Percentiles rank a stretch among this genome's conserved stretches.
These are phyloP conservation scores for Dryas drummondii DNA, from an alignment of 306 rosid genomes.

Conservation along the genomic window DNA sequence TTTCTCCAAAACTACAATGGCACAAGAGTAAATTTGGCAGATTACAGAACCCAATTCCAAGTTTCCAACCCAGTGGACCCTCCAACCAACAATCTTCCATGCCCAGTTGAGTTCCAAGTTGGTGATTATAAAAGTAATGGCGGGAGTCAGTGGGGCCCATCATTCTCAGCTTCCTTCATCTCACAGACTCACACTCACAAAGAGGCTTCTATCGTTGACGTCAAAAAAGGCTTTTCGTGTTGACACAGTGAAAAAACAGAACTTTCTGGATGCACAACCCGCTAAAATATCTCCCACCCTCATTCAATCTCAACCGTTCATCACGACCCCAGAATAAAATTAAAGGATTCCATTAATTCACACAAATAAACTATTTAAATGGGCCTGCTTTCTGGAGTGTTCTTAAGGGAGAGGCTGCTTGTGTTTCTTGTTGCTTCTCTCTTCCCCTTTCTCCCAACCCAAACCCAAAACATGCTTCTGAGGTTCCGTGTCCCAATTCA, in stretches of 20 bases:
- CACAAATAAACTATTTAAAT: conserved; percentile 36
- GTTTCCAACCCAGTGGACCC: background rate
- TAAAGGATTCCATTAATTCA: conserved; percentile 1
- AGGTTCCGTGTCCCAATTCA: conserved; percentile 34
- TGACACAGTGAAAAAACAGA: conserved; percentile 40
- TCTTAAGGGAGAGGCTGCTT: conserved; percentile 24
- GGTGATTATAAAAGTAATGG: background rate
- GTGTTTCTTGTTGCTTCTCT: conserved; percentile 6
- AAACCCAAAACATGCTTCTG: conserved; percentile 25
- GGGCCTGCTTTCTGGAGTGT: conserved; percentile 51
- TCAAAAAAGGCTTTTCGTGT: conserved; percentile 16
- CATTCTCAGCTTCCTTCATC: background rate
- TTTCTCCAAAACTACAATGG: background rate
- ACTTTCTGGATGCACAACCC: conserved; percentile 74
- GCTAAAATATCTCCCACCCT: conserved; percentile 54
- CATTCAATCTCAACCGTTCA: conserved; percentile 62
- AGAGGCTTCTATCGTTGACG: background rate
- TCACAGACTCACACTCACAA: background rate
- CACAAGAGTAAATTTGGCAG: background rate
- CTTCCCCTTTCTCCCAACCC: conserved; percentile 9
- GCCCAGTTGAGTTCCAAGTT: background rate
- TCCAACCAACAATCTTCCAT: background rate
- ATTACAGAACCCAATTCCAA: background rate
- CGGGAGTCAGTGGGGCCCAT: background rate
- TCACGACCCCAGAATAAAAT: background rate